phyloP scores from a whole-genome alignment of 1,139 yeast genomes.

The Nadsonia starkeyi-henricii region DNA sequence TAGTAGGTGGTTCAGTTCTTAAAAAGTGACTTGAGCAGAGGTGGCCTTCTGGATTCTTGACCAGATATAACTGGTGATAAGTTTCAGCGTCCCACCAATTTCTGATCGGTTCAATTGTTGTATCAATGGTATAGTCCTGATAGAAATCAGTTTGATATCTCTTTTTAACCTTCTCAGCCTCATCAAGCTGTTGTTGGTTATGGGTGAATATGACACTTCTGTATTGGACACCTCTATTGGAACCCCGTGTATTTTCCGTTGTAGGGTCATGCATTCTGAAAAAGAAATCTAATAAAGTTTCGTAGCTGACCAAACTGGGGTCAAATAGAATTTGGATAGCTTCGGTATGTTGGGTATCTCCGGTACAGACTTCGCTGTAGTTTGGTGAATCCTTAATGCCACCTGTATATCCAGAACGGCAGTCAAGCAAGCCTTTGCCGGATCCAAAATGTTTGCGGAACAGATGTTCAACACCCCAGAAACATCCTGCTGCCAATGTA shows the following conservation, averaged over 20 bases:
- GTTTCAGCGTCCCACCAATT: too few relatives aligned
- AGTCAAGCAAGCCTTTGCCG: neutral
- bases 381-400: neutral
- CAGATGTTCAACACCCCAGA: neutral
- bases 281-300: neutral
- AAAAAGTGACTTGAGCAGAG: too few relatives aligned
- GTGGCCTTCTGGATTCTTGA: too few relatives aligned
- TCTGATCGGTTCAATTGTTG: too few relatives aligned
- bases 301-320: neutral
- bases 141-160: neutral
- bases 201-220: neutral
- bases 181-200: neutral
- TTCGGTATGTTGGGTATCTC: neutral
- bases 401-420: neutral
- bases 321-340: neutral
- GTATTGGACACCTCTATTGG: neutral
- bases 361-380: neutral
- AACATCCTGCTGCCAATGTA: neutral
- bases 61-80: too few relatives aligned
- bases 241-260: neutral
- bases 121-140: neutral
- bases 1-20: too few relatives aligned
- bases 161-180: neutral
- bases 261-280: neutral
- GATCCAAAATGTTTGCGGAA: neutral